A percentile compares a stretch with the other conserved stretches of the same genome.
phyloP scores from a whole-genome alignment of 345 rosid species.

The Eucalyptus camaldulensis region DNA sequence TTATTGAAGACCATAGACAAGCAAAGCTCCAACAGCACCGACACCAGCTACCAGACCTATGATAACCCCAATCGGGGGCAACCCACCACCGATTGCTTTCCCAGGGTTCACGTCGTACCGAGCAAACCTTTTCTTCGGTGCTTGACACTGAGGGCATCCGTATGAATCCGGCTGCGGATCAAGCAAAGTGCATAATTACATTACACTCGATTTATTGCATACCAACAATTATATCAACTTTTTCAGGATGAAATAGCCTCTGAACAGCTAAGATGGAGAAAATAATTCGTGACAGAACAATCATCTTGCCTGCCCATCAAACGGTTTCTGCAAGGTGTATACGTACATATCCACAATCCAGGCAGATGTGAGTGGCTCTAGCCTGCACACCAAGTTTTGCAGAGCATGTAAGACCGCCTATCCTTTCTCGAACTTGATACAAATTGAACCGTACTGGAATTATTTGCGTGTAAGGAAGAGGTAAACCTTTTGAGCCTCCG shows the following conservation, averaged over 20 bases:
- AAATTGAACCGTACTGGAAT: background rate
- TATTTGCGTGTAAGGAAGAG: background rate
- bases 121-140: constrained; percentile 91
- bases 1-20: constrained; percentile 86
- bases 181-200: background rate
- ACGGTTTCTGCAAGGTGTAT: constrained; percentile 63
- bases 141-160: constrained; percentile 79
- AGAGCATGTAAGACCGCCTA: background rate
- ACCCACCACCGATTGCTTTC: constrained; percentile 78
- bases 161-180: constrained; percentile 65
- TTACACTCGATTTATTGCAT: background rate
- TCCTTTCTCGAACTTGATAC: background rate
- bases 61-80: constrained; percentile 85
- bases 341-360: constrained; percentile 78
- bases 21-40: constrained; percentile 79
- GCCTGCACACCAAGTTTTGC: constrained; percentile 31
- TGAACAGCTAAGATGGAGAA: background rate
- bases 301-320: constrained; percentile 64
- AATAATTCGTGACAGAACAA: background rate
- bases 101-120: constrained; percentile 76
- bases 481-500: constrained; percentile 74
- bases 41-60: constrained; percentile 69
- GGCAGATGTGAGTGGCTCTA: constrained; percentile 86
- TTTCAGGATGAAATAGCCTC: background rate
- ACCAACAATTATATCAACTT: background rate